Evolutionary conservation across 768 basidiomycete genomes (phyloP).

Genomic region (Amanita pseudoporphyria): DNA sequence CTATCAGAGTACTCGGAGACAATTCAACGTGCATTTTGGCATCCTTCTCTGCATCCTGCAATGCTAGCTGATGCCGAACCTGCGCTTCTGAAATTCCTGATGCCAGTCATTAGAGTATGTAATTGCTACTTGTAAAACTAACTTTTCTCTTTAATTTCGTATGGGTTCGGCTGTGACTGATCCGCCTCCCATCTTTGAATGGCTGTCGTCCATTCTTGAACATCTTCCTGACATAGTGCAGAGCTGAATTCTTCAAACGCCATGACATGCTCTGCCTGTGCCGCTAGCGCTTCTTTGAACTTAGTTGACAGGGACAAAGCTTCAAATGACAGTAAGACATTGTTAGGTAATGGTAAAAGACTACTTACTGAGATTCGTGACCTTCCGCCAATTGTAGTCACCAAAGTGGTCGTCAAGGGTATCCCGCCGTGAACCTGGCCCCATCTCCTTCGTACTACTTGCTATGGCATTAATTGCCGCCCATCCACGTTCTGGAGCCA

Average conservation of each 20-base stretch:
- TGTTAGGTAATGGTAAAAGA: not conserved
- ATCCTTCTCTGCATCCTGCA: conserved; percentile 13
- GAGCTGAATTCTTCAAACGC: conserved; percentile 10
- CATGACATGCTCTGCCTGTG: conserved; percentile 4
- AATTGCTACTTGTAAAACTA: not conserved
- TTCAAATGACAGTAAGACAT: no score
- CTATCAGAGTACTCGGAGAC: conserved; percentile 18
- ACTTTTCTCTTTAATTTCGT: conserved; percentile 4
- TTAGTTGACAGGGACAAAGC: conserved; percentile 8
- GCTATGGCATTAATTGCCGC: conserved; percentile 14
- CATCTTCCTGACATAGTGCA: not conserved
- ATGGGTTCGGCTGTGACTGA: conserved; percentile 14
- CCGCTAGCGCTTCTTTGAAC: conserved; percentile 8
- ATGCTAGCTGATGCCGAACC: conserved; percentile 15
- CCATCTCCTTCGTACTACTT: no score
- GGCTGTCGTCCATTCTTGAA: conserved; percentile 12
- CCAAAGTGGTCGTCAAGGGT: conserved; percentile 20
- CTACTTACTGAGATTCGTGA: not conserved
- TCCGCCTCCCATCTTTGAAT: conserved; percentile 18
- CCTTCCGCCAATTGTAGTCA: no score
- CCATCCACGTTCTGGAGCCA: conserved; percentile 22
- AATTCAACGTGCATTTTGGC: conserved; percentile 10
- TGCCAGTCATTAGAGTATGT: no score
- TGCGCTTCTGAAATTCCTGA: conserved; percentile 10
- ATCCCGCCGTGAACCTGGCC: no score